Conservation (phyloP, 2,329 filamentous ascomycete genomes). For the Clathrospora elynae region DNA sequence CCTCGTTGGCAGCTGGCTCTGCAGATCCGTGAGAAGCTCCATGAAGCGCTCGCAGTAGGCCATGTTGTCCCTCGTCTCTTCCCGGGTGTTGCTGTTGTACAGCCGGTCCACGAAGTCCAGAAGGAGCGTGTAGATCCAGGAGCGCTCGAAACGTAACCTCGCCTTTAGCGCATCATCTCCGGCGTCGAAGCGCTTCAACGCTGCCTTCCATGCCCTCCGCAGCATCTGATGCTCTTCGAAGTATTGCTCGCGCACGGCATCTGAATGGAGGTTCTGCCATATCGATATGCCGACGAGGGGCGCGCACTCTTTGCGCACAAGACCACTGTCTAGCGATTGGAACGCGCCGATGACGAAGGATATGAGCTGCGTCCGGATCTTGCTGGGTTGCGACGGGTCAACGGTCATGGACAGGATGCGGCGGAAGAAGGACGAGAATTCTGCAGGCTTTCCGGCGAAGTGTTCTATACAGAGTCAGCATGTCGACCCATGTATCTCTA, state of each 20-base stretch:
- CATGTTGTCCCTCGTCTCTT: conserved; percentile 63
- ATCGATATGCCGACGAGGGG: conserved; percentile 92
- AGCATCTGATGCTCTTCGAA: conserved; percentile 75
- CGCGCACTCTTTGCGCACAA: conserved; percentile 95
- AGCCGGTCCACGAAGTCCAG: conserved; percentile 80
- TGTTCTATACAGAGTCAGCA: conserved; percentile 60
- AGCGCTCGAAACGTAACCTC: conserved; percentile 84
- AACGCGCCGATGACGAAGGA: conserved; percentile 90
- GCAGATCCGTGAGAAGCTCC: conserved; percentile 86
- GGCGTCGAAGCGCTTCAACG: conserved; percentile 82
- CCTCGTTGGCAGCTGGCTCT: conserved; percentile 91
- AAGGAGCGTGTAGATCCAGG: conserved; percentile 87
- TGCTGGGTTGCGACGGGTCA: conserved; percentile 51
- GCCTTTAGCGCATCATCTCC: conserved; percentile 80
- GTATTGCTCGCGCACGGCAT: conserved; percentile 71
- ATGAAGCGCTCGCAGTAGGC: conserved; percentile 91
- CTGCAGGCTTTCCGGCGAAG: conserved; percentile 75
- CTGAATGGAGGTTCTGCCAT: conserved; percentile 90
- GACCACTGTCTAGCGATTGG: conserved; percentile 85
- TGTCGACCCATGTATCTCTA: conserved; percentile 5
- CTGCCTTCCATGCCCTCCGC: conserved; percentile 88
- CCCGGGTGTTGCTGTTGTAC: conserved; percentile 55
- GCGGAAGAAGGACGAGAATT: conserved; percentile 88
- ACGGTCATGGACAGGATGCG: conserved; percentile 86
- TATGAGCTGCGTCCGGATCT: conserved; percentile 75